These are phyloP conservation scores for Suillus variegatus DNA, from an alignment of 768 basidiomycete species.

Conservation along the genomic window DNA sequence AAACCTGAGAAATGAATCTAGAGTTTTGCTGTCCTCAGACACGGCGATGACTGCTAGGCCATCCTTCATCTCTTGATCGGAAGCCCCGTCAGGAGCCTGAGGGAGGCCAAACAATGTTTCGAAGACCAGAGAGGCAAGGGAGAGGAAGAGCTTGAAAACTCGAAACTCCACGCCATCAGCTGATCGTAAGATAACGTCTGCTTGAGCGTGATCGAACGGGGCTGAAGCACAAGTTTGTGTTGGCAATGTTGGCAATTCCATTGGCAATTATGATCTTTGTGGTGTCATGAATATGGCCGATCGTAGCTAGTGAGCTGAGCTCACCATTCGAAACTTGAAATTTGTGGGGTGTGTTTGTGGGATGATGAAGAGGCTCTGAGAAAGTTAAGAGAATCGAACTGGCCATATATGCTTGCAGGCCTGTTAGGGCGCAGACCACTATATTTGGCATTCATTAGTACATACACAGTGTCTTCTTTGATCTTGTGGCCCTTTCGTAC, in stretches of 20 bases:
- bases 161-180: conserved; percentile 26
- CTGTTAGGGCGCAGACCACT: not conserved
- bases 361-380: not conserved
- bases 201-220: conserved; percentile 12
- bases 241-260: not conserved
- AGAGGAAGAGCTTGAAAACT: conserved; percentile 28
- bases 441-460: not conserved
- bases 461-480: not conserved
- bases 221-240: conserved; percentile 1
- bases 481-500: not conserved
- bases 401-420: not conserved
- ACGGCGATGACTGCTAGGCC: conserved; percentile 14
- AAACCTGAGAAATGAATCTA: conserved; percentile 21
- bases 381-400: not conserved
- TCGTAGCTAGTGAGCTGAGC: not conserved
- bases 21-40: conserved; percentile 20
- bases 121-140: conserved; percentile 32
- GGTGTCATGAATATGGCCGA: not conserved
- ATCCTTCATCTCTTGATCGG: conserved; percentile 8
- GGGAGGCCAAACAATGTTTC: conserved; percentile 28
- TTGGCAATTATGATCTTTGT: not conserved
- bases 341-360: not conserved
- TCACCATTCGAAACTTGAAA: not conserved
- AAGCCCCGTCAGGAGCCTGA: conserved; percentile 14
- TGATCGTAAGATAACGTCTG: conserved; percentile 18